Evolutionary conservation across 345 rosid species (phyloP).

Genomic region (Pugionium cornutum): DNA sequence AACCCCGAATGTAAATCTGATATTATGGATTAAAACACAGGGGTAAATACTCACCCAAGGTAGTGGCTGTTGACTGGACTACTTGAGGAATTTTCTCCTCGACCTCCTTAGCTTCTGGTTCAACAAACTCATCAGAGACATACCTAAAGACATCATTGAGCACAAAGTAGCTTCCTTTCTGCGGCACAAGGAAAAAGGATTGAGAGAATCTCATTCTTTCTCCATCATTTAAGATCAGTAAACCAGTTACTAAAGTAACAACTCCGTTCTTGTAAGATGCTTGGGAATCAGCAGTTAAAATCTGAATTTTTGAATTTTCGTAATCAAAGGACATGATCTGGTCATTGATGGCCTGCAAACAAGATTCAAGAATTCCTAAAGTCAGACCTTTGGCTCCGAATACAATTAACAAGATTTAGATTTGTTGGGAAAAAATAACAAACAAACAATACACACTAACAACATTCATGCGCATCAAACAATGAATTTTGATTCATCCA

Average conservation of each 20-base stretch:
- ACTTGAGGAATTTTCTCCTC: conserved; percentile 38
- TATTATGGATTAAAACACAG: background rate
- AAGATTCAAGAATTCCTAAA: conserved; percentile 1
- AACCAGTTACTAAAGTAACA: conserved; percentile 53
- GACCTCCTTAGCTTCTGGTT: conserved; percentile 17
- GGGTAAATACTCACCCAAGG: conserved; percentile 29
- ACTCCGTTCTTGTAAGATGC: conserved; percentile 58
- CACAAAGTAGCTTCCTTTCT: conserved; percentile 69
- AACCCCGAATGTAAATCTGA: background rate
- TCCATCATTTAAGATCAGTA: conserved; percentile 53
- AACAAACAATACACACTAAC: background rate
- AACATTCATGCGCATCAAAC: background rate
- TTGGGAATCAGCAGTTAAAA: conserved; percentile 73
- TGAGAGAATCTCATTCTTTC: conserved; percentile 58
- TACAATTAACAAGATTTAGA: conserved; percentile 2
- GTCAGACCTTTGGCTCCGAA: conserved; percentile 11
- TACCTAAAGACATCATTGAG: conserved; percentile 78
- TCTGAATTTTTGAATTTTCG: conserved; percentile 54
- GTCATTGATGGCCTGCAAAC: conserved; percentile 63
- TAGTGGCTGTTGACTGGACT: background rate
- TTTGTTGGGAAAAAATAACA: background rate
- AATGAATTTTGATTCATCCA: background rate
- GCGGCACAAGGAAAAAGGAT: conserved; percentile 81
- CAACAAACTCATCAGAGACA: conserved; percentile 49
- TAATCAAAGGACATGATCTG: conserved; percentile 62